Evolutionary conservation across 352 stramenopile species (phyloP), one percentile per base, ranked within the genome.

Genomic region (Phytophthora fragariaefolia): DNA sequence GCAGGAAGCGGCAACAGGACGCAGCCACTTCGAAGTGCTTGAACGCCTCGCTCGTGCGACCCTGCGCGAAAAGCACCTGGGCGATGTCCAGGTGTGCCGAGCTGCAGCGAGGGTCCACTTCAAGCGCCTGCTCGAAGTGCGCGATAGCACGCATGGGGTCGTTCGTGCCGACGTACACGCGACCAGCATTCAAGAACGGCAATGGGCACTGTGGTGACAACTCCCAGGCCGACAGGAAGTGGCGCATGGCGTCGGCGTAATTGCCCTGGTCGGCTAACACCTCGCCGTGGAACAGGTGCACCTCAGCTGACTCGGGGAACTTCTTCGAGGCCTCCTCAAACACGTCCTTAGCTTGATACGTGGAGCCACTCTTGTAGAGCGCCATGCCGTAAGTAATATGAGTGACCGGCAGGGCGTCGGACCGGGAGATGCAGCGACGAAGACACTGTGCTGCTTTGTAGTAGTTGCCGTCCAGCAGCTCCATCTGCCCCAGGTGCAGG

Each of bases 361-460:
- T 77, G 0, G 86, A 96, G 3, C 87, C 86, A 38, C 84, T 91
- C 59, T 93, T 94, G 73, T 94, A 96, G 13, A 96, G 76, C 51
- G 87, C 87, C 86, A 94, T 96, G 42, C 83, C 87, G 68, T 94
- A 96, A 18, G 85, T 89, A 10, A 96, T 79, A 46, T 93, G 81
- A 0, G 79, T 92, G 15, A 94, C 83, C 0, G 84, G 79, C 24
- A 96, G 68, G 24, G 74, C 69, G 17, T 95, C 84, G n/a, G 83
- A 94, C 30, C 85, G 83, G 15, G 86, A 87, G 63, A 96, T 93
- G 23, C 81, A 78, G 32, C 81, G 76, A 45, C 85, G 86, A 20
- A 96, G 74, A 66, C 73, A 87, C 60, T 92, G 79, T 36, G 90
- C 80, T 15, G 87, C 84, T 18, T 82, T 73, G 52, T 84, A 78